Evolutionary conservation across 768 basidiomycete genomes (phyloP).

Genomic region (Boletus reticulatus): DNA sequence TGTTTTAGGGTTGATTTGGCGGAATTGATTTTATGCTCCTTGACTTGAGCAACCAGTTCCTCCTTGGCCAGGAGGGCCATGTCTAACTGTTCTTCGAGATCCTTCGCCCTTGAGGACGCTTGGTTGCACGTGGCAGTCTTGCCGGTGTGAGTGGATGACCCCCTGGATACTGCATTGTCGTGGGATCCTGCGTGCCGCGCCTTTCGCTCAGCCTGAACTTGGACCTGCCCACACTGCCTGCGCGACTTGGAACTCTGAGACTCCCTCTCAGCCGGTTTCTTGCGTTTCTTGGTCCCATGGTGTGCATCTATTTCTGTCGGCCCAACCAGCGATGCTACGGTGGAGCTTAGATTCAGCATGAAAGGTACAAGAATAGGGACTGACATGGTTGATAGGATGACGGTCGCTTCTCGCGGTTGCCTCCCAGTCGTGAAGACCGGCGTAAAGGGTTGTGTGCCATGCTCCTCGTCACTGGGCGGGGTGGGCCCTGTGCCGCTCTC

Average conservation of each 20-base stretch:
- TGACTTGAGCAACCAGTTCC: conserved; percentile 40
- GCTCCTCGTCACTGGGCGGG: conserved; percentile 25
- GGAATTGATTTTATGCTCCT: conserved; percentile 35
- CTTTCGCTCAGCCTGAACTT: not conserved
- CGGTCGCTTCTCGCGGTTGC: not conserved
- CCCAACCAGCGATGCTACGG: conserved; percentile 6
- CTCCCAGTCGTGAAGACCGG: conserved; percentile 24
- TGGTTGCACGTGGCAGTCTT: conserved; percentile 30
- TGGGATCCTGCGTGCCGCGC: not conserved
- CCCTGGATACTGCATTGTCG: not conserved
- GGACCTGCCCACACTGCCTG: conserved; percentile 13
- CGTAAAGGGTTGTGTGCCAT: conserved; percentile 15
- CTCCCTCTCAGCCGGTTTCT: not conserved
- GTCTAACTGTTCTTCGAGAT: conserved; percentile 42
- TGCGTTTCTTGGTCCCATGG: conserved; percentile 10
- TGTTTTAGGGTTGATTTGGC: conserved; percentile 43
- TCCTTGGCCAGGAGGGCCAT: conserved; percentile 40
- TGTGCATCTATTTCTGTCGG: not conserved
- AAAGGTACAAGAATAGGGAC: conserved; percentile 2
- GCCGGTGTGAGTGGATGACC: not conserved
- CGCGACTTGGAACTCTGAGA: conserved; percentile 5
- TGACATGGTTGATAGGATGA: conserved; percentile 4
- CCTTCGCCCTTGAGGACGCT: conserved; percentile 36
- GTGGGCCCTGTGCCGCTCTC: conserved; percentile 5
- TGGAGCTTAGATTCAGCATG: not conserved